Evolutionary conservation across 495 filamentous ascomycete species (phyloP).

Genomic region (Lichenothelia convexa): DNA sequence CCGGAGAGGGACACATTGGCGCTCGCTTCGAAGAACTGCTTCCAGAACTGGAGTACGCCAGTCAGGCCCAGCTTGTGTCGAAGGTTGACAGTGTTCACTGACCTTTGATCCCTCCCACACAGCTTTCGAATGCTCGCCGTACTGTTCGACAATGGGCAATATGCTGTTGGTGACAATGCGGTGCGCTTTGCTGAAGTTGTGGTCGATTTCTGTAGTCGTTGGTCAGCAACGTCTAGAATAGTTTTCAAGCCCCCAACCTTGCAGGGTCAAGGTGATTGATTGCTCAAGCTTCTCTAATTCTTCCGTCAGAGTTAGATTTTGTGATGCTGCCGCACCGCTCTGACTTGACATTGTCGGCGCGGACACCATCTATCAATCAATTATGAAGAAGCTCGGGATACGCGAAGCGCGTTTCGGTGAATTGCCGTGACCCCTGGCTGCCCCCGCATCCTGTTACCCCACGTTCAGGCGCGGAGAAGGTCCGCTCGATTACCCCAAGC

Average conservation of each 20-base stretch:
- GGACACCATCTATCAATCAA: no score
- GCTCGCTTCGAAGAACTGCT: conserved; percentile 96
- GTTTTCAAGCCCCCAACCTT: conserved; percentile 37
- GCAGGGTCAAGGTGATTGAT: conserved; percentile 85
- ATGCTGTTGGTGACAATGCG: conserved; percentile 91
- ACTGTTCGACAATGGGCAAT: conserved; percentile 86
- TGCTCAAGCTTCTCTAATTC: conserved; percentile 95
- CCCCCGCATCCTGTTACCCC: no score
- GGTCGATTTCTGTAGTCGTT: conserved; percentile 62
- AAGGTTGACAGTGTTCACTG: neutral
- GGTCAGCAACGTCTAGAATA: neutral
- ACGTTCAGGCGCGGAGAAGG: no score
- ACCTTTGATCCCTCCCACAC: conserved; percentile 98
- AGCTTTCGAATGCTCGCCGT: conserved; percentile 77
- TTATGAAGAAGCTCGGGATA: no score
- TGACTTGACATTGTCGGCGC: conserved; percentile 1
- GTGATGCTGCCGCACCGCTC: neutral
- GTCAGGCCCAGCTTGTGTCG: neutral
- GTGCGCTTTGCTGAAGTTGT: conserved; percentile 93
- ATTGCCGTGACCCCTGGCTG: no score
- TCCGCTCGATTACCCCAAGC: no score
- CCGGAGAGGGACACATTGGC: conserved; percentile 95
- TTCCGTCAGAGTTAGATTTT: conserved; percentile 44
- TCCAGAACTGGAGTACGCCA: conserved; percentile 66
- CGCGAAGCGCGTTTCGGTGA: no score